Evolutionary conservation across 164 flowering plant genomes (phyloP), one percentile per base, ranked within the genome.

Genomic region (Vitis labrusca): DNA sequence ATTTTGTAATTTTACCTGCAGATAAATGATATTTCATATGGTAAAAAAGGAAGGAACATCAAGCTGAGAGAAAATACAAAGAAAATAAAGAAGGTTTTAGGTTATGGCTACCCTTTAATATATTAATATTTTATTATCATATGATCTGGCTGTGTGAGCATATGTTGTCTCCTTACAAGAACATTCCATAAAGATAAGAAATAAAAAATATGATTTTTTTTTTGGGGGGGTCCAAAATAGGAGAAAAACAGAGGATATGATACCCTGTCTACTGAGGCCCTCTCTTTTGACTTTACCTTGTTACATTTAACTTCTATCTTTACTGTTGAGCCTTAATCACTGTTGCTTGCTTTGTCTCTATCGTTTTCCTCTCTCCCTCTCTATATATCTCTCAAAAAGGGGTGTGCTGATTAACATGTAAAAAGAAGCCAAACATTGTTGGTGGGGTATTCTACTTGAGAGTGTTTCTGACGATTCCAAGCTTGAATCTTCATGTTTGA

Each of bases 221-320:
- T 32, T 32, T 32, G 4, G 0, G 7, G 19, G 44, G 7, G 44
- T 37, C 44, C 44, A 37, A 37, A 23, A 23, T 23, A 1, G 27
- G 68, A 72, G 50, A 68, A 68, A 51, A 66, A 59, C 73, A 73
- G 68, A 66, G 77, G 63, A 72, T 72, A 69, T 77, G 76, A 70
- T 70, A 65, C 74, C 52, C 53, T 51, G 16, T 44, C 12, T 30
- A n/a, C 16, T 32, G 59, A 10, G 11, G 37, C 19, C 9, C 15
- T n/a, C 58, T 32, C 63, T 68, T 56, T 63, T 29, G 11, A 49
- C 51, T 54, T 72, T 59, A 65, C 72, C 69, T 66, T 57, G 19
- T 74, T 70, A 48, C 69, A 61, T 77, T 69, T 72, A 73, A 71
- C 61, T 72, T 76, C 80, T 61, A 50, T 71, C 61, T 64, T 55